Evolutionary conservation across 495 filamentous ascomycete genomes (phyloP).

Genomic region (Aspergillus panamensis): DNA sequence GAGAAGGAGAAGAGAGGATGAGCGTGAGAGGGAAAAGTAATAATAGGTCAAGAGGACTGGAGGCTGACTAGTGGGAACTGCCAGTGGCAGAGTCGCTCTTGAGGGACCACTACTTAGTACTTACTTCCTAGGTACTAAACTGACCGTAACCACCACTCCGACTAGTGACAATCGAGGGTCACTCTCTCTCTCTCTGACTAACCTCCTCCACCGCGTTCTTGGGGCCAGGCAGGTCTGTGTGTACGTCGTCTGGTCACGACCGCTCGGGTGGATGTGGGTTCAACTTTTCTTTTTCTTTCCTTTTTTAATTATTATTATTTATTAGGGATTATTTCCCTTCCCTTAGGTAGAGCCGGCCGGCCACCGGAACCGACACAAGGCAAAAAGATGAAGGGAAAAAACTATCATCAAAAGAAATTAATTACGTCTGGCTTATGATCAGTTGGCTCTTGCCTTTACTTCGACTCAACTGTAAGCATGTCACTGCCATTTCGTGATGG

Average conservation of each 20-base stretch:
- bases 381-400: neutral
- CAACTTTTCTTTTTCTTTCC: neutral
- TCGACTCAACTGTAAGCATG: no score
- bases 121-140: no score
- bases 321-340: neutral
- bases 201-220: slow-evolving; percentile 1
- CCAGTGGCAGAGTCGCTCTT: slow-evolving; percentile 10
- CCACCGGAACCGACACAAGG: neutral
- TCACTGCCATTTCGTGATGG: no score
- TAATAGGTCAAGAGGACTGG: neutral
- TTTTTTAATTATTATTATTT: neutral
- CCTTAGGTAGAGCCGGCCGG: neutral
- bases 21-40: slow-evolving; percentile 8
- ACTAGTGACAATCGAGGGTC: slow-evolving; percentile 1
- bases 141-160: no score
- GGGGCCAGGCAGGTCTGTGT: slow-evolving; percentile 7
- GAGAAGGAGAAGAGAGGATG: slow-evolving; percentile 9
- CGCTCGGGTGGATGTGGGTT: slow-evolving; percentile 7
- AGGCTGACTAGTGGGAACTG: slow-evolving; percentile 7
- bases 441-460: no score
- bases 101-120: no score
- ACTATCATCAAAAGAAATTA: no score
- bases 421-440: no score
- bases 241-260: slow-evolving; percentile 6
- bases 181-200: slow-evolving; percentile 4